A percentile compares a stretch with the other conserved stretches of the same genome.
phyloP scores from a whole-genome alignment of 306 rosid species.

The Glycine tomentella region DNA sequence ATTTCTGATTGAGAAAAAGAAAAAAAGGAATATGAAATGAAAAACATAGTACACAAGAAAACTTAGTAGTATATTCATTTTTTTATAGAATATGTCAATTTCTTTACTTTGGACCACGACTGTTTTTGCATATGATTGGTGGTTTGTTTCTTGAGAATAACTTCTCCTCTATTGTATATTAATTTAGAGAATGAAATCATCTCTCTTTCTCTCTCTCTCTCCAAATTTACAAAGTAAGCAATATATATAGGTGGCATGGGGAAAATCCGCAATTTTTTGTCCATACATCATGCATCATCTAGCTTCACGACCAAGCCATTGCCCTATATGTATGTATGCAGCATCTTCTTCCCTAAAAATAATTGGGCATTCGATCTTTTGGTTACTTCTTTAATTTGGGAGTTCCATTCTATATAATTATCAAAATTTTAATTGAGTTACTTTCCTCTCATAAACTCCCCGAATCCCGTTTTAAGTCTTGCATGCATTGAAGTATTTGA shows the following conservation, averaged over 20 bases:
- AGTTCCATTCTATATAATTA: neutral
- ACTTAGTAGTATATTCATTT: neutral
- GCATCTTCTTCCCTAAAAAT: neutral
- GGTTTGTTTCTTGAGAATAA: conserved; percentile 28
- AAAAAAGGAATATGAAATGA: neutral
- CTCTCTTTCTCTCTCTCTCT: neutral
- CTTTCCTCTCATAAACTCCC: too few relatives aligned
- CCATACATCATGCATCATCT: conserved; percentile 11
- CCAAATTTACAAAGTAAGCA: conserved; percentile 33
- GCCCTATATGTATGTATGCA: neutral
- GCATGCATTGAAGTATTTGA: neutral
- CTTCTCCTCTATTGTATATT: conserved; percentile 3
- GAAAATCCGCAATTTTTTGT: conserved; percentile 32
- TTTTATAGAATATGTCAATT: neutral
- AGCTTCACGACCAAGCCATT: conserved; percentile 39
- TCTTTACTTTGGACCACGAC: neutral
- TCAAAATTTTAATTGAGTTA: neutral
- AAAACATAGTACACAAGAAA: neutral
- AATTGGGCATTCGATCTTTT: neutral
- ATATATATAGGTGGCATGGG: conserved; percentile 9
- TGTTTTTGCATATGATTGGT: conserved; percentile 9
- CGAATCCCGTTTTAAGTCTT: neutral
- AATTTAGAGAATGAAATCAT: neutral
- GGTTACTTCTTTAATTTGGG: neutral
- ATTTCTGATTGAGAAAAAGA: neutral